phyloP scores from a whole-genome alignment of 108 stramenopile species.

The Bacterosira constricta region DNA sequence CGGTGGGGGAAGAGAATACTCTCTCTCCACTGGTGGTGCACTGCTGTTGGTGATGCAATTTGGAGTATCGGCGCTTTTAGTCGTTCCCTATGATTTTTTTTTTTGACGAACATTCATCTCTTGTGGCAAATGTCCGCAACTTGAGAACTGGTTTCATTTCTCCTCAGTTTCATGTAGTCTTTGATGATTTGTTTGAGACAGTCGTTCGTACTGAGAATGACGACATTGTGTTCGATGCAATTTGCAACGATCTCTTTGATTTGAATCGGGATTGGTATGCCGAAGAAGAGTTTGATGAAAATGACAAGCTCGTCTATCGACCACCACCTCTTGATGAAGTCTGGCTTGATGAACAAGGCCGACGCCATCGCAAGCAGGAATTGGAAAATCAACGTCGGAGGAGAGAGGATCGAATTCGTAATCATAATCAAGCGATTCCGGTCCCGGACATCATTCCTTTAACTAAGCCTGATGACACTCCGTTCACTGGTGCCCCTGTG shows the following conservation, averaged over 20 bases:
- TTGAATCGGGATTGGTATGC: slow-evolving; percentile 2
- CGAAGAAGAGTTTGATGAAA: slow-evolving; percentile 16
- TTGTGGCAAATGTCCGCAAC: slow-evolving; percentile 8
- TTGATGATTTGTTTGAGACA: slow-evolving; percentile 28
- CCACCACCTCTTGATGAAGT: slow-evolving; percentile 25
- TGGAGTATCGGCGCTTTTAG: no score
- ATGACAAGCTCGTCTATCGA: slow-evolving; percentile 1
- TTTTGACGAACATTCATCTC: slow-evolving; percentile 17
- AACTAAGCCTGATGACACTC: no score
- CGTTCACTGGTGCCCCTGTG: background rate
- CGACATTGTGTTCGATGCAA: background rate
- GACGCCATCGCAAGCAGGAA: background rate
- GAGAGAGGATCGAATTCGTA: background rate
- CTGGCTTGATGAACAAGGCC: slow-evolving; percentile 11
- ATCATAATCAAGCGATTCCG: no score
- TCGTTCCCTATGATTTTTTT: no score
- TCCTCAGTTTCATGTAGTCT: slow-evolving; percentile 35
- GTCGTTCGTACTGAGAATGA: slow-evolving; percentile 5
- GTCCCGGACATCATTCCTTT: background rate
- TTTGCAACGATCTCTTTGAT: background rate
- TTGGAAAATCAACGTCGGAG: background rate
- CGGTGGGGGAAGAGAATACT: no score
- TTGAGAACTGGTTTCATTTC: background rate
- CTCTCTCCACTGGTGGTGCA: no score
- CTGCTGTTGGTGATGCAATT: no score